Conservation (phyloP, 2,329 filamentous ascomycete genomes). For the Talaromyces sp. region DNA sequence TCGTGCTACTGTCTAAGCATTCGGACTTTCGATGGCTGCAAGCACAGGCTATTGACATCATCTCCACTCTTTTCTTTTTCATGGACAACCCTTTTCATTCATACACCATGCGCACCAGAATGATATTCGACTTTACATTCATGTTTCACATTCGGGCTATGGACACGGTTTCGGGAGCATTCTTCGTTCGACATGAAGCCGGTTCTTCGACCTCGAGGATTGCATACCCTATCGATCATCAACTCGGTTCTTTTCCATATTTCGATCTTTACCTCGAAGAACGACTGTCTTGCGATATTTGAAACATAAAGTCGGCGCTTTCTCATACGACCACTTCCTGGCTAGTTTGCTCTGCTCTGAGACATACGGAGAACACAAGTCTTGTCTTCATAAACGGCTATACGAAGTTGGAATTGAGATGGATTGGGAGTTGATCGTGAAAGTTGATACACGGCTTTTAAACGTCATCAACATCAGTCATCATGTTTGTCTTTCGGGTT, state of each 20-base stretch:
- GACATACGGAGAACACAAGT: constrained; percentile 13
- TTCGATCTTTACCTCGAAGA: not conserved
- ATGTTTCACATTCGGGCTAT: constrained; percentile 26
- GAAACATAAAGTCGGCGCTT: constrained; percentile 18
- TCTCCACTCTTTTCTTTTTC: constrained; percentile 27
- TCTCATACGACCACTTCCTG: constrained; percentile 12
- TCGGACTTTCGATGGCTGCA: constrained; percentile 29
- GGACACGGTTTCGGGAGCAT: not conserved
- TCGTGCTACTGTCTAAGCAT: constrained; percentile 25
- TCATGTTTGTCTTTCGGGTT: constrained; percentile 4
- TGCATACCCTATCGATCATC: not conserved
- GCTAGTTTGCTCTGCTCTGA: constrained; percentile 18
- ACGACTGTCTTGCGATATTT: constrained; percentile 9
- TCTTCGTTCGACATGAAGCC: not conserved
- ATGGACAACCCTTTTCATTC: constrained; percentile 25
- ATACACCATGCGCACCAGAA: constrained; percentile 30
- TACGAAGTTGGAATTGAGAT: constrained; percentile 14
- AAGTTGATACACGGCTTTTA: not conserved
- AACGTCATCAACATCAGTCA: not conserved
- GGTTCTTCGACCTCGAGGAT: not conserved
- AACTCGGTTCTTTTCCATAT: not conserved
- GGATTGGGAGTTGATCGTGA: constrained; percentile 13
- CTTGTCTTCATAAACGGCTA: constrained; percentile 16
- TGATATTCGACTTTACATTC: constrained; percentile 23
- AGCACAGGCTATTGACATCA: constrained; percentile 33